Conservation (phyloP, 208 protist genomes). For the Borovskyia barvae region DNA sequence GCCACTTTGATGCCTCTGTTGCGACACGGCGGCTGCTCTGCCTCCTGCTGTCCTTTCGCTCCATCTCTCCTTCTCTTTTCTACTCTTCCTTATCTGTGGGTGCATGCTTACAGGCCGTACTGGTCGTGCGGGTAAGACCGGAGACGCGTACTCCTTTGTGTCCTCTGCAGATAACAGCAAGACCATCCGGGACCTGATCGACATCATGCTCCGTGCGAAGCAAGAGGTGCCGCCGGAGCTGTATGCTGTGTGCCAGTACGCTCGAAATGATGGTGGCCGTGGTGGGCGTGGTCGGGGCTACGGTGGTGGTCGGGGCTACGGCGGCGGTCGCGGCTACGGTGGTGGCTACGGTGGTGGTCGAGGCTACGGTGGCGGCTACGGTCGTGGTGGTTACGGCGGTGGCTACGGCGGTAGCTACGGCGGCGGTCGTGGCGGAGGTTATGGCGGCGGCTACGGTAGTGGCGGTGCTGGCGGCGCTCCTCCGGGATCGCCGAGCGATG, state of each 20-base stretch:
- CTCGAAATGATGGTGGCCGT: conserved; percentile 29
- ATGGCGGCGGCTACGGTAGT: conserved; percentile 3
- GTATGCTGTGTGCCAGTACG: conserved; percentile 41
- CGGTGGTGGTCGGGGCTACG: conserved; percentile 23
- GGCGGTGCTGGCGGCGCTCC: conserved; percentile 3
- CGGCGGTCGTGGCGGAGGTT: conserved; percentile 9
- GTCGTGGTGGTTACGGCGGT: conserved; percentile 12
- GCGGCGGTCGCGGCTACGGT: conserved; percentile 12
- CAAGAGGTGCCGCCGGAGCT: conserved; percentile 71
- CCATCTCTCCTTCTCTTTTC: conserved; percentile 4
- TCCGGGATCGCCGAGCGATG: too few relatives aligned
- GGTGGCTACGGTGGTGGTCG: conserved; percentile 22
- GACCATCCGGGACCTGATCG: conserved; percentile 72
- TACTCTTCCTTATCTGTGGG: background rate
- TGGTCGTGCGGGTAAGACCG: conserved; percentile 81
- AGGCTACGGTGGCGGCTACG: conserved; percentile 15
- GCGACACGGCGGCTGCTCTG: background rate
- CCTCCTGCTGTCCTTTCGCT: conserved; percentile 4
- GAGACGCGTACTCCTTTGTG: conserved; percentile 88
- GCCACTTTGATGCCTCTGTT: background rate
- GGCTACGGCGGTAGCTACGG: conserved; percentile 19
- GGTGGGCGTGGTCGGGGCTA: conserved; percentile 24
- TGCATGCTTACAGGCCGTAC: conserved; percentile 69
- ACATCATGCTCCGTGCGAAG: conserved; percentile 65
- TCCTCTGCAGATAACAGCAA: conserved; percentile 64